Percentiles rank a stretch among this genome's conserved stretches.
Conservation (phyloP, 1,284 basidiomycete species). For the Apiotrichum sp. region DNA sequence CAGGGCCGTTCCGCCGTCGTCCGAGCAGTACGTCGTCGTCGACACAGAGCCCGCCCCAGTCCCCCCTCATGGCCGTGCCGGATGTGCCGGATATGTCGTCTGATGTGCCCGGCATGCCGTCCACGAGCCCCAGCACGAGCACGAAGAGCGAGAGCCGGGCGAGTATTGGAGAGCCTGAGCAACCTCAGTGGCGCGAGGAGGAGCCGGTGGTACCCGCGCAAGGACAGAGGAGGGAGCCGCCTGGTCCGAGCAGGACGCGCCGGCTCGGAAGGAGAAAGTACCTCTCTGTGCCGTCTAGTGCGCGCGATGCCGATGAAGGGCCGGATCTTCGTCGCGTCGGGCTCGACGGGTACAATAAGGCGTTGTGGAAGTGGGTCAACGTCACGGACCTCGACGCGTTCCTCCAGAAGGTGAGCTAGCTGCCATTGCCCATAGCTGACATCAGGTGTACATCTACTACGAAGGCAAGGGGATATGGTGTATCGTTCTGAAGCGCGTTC, state of each 20-base stretch:
- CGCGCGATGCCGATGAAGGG: background rate
- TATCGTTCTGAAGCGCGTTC: conserved; percentile 75
- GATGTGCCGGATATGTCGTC: background rate
- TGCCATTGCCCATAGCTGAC: conserved; percentile 3
- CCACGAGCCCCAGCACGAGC: conserved; percentile 2
- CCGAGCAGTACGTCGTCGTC: conserved; percentile 6
- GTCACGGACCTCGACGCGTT: conserved; percentile 94
- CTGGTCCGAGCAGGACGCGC: background rate
- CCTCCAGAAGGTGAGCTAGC: conserved; percentile 69
- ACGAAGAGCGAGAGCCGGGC: background rate
- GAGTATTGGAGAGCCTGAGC: background rate
- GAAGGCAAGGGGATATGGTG: conserved; percentile 92
- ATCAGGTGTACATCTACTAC: conserved; percentile 75
- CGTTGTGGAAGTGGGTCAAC: conserved; percentile 98
- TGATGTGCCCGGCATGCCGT: background rate
- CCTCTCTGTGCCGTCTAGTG: conserved; percentile 5
- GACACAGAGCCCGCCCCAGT: conserved; percentile 1
- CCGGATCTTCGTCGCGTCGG: conserved; percentile 45
- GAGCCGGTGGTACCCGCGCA: no score
- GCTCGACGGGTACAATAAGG: conserved; percentile 76
- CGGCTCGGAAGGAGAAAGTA: conserved; percentile 9
- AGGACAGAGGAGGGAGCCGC: no score
- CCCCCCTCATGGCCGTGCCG: background rate
- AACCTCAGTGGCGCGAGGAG: background rate
- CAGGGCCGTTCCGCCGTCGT: conserved; percentile 15